These are phyloP conservation scores for Zoysia matrella DNA, from an alignment of 202 grass and related monocot genomes.

Conservation along the genomic window DNA sequence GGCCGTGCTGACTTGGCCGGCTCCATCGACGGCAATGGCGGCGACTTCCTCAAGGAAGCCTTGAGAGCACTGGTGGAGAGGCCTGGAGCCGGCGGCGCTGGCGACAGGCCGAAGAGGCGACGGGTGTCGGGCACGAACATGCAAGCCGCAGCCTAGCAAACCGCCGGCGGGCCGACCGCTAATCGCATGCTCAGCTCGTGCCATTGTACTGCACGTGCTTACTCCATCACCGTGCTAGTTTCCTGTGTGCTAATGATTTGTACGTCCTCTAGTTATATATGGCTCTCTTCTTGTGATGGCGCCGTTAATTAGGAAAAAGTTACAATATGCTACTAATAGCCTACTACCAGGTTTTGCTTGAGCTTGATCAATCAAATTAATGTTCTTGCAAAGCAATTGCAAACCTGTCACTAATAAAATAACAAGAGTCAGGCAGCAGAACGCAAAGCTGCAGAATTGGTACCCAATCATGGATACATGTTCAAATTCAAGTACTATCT, in stretches of 20 bases:
- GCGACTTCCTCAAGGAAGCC: constrained; percentile 77
- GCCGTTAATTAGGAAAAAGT: no score
- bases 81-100: constrained; percentile 34
- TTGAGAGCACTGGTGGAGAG: constrained; percentile 78
- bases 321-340: not conserved
- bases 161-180: not conserved
- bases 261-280: constrained; percentile 14
- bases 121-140: constrained; percentile 75
- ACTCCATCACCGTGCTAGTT: not conserved
- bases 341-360: constrained; percentile 51
- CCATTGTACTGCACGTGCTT: constrained; percentile 26
- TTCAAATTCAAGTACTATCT: not conserved
- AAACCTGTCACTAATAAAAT: constrained; percentile 34
- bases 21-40: not conserved
- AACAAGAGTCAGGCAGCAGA: constrained; percentile 32
- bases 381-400: constrained; percentile 38
- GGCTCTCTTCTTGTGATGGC: no score
- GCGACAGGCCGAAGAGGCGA: constrained; percentile 82
- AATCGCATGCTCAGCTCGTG: constrained; percentile 24
- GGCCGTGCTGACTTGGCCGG: not conserved
- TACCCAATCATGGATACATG: constrained; percentile 10
- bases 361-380: constrained; percentile 42
- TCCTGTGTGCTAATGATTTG: constrained; percentile 45
- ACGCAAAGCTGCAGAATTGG: constrained; percentile 34
- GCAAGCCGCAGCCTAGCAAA: constrained; percentile 45